These are phyloP conservation scores for Chaetothyriales sp. DNA, from an alignment of 2,329 filamentous ascomycete species.

Conservation along the genomic window DNA sequence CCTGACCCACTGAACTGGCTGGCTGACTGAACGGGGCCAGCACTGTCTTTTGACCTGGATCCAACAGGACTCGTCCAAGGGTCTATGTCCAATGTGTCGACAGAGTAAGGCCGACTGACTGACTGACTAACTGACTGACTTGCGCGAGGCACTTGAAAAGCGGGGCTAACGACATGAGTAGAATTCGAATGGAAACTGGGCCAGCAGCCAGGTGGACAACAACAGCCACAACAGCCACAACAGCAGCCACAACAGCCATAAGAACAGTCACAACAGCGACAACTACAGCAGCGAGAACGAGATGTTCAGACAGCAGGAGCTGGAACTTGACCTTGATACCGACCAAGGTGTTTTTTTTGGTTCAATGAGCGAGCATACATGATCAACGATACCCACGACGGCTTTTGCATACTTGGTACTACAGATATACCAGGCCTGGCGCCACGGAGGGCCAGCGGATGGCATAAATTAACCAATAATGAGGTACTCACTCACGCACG, in stretches of 20 bases:
- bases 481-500: too few species aligned
- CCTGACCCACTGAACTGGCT: slow-evolving; percentile 38
- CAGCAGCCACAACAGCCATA: not conserved
- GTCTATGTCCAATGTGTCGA: slow-evolving; percentile 94
- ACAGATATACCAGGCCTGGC: not conserved
- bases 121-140: slow-evolving; percentile 22
- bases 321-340: not conserved
- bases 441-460: not conserved
- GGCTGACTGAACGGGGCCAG: not conserved
- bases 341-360: too few species aligned
- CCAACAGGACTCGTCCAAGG: slow-evolving; percentile 81
- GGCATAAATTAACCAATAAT: not conserved
- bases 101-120: slow-evolving; percentile 38
- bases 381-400: not conserved
- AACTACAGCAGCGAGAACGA: not conserved
- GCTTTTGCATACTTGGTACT: not conserved
- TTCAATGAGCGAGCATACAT: not conserved
- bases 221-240: too few species aligned
- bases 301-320: not conserved
- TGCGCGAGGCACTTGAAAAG: not conserved
- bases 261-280: not conserved
- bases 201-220: slow-evolving; percentile 9
- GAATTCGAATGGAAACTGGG: slow-evolving; percentile 42
- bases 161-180: slow-evolving; percentile 19
- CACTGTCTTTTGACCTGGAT: slow-evolving; percentile 96